Evolutionary conservation across 495 filamentous ascomycete species (phyloP).

Genomic region (Penicillium bovifimosum): DNA sequence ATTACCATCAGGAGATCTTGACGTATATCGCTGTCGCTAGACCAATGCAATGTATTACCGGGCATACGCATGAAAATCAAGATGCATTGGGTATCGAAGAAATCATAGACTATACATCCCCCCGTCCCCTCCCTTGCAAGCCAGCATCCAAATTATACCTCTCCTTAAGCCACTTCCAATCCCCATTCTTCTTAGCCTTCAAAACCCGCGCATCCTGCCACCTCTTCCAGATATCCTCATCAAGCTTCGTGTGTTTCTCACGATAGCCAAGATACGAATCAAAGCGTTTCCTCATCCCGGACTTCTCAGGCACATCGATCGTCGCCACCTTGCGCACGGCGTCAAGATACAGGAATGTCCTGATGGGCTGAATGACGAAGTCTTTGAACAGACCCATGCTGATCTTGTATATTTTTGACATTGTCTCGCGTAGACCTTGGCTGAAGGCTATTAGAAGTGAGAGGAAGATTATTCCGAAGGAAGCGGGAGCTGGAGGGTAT

Average conservation of each 20-base stretch:
- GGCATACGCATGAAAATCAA: too few relatives aligned
- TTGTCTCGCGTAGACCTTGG: slow-evolving; percentile 28
- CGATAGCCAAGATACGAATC: slow-evolving; percentile 26
- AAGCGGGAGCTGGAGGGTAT: slow-evolving; percentile 29
- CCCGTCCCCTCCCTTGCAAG: neutral
- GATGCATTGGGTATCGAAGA: too few relatives aligned
- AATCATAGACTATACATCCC: neutral
- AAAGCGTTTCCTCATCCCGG: slow-evolving; percentile 20
- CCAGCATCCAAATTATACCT: neutral
- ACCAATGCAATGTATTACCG: too few relatives aligned
- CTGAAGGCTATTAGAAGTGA: slow-evolving; percentile 43
- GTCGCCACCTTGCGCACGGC: slow-evolving; percentile 7
- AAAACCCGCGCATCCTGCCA: slow-evolving; percentile 18
- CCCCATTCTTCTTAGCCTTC: neutral
- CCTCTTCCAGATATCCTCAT: slow-evolving; percentile 35
- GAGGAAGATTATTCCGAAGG: slow-evolving; percentile 38
- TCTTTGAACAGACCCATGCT: slow-evolving; percentile 22
- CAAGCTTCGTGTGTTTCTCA: slow-evolving; percentile 17
- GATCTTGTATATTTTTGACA: slow-evolving; percentile 25
- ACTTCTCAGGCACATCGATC: slow-evolving; percentile 18
- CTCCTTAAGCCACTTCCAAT: neutral
- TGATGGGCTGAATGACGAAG: slow-evolving; percentile 19
- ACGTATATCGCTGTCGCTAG: too few relatives aligned
- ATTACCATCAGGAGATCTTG: too few relatives aligned
- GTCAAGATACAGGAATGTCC: slow-evolving; percentile 11